A percentile compares a stretch with the other conserved stretches of the same genome.
Conservation (phyloP, 768 basidiomycete genomes). For the Boletales sp. region DNA sequence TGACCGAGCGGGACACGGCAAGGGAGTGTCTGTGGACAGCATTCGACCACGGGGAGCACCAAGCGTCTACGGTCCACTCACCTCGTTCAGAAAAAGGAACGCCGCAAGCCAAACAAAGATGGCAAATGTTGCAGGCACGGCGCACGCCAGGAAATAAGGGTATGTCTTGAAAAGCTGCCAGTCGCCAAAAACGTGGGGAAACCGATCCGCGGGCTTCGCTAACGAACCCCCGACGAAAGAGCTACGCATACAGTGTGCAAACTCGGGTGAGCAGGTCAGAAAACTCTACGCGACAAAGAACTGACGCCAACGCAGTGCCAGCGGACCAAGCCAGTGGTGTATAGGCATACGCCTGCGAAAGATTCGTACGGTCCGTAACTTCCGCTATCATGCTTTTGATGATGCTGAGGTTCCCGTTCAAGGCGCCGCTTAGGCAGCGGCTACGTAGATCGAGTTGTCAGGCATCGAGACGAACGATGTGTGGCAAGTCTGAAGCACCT, state of each 20-base stretch:
- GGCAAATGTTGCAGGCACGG: slow-evolving; percentile 61
- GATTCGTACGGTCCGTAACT: slow-evolving; percentile 67
- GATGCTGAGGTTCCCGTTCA: slow-evolving; percentile 69
- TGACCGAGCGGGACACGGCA: slow-evolving; percentile 26
- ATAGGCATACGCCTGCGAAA: slow-evolving; percentile 65
- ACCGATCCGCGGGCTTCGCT: slow-evolving; percentile 63
- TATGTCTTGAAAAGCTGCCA: slow-evolving; percentile 57
- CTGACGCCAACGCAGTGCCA: slow-evolving; percentile 45
- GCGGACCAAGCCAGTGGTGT: slow-evolving; percentile 53
- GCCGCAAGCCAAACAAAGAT: slow-evolving; percentile 51
- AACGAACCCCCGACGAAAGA: slow-evolving; percentile 67
- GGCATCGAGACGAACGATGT: background rate
- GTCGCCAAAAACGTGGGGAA: slow-evolving; percentile 57
- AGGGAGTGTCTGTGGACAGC: slow-evolving; percentile 31
- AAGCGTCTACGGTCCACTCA: slow-evolving; percentile 8
- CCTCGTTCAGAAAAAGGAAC: slow-evolving; percentile 56
- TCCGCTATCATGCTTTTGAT: slow-evolving; percentile 75
- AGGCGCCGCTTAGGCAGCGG: slow-evolving; percentile 65
- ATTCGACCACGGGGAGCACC: background rate
- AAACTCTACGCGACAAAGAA: background rate
- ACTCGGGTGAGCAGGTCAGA: background rate
- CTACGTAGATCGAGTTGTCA: slow-evolving; percentile 28
- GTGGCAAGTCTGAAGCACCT: slow-evolving; percentile 26
- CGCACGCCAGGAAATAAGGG: slow-evolving; percentile 74
- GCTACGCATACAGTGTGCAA: slow-evolving; percentile 28